Percentiles rank a stretch among this genome's conserved stretches.
phyloP scores from a whole-genome alignment of 2,329 filamentous ascomycete species.

The Fusarium guadeloupense region DNA sequence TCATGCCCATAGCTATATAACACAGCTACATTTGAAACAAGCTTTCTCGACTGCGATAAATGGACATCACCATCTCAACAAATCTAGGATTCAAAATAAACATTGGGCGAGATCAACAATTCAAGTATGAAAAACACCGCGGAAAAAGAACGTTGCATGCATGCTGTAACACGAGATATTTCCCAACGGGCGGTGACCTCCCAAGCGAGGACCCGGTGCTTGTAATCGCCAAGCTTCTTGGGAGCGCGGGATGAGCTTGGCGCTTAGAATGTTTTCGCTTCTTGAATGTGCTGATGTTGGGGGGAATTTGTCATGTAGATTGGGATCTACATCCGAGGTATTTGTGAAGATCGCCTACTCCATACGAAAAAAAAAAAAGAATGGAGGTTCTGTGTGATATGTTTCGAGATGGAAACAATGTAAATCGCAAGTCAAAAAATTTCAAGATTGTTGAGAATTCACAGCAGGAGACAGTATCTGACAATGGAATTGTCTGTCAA shows the following conservation, averaged over 20 bases:
- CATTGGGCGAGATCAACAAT: neutral
- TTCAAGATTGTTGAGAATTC: no score
- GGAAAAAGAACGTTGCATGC: neutral
- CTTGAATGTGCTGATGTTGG: neutral
- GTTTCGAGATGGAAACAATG: no score
- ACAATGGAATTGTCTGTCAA: constrained; percentile 36
- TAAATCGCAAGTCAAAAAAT: neutral
- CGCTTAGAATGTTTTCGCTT: neutral
- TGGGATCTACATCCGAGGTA: constrained; percentile 15
- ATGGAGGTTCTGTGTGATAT: neutral
- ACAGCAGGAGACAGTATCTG: neutral
- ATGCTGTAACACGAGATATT: neutral
- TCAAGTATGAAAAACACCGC: neutral
- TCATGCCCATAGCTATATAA: no score
- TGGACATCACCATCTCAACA: no score
- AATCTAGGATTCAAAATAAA: no score
- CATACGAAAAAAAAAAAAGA: neutral
- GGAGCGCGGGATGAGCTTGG: constrained; percentile 4
- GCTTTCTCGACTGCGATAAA: no score
- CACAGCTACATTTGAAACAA: no score
- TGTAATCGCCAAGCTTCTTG: constrained; percentile 9
- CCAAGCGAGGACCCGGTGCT: neutral
- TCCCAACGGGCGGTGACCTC: neutral
- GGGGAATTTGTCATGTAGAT: constrained; percentile 1
- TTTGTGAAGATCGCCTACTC: neutral